phyloP scores from a whole-genome alignment of 306 rosid genomes.

The Calophaca sinica region DNA sequence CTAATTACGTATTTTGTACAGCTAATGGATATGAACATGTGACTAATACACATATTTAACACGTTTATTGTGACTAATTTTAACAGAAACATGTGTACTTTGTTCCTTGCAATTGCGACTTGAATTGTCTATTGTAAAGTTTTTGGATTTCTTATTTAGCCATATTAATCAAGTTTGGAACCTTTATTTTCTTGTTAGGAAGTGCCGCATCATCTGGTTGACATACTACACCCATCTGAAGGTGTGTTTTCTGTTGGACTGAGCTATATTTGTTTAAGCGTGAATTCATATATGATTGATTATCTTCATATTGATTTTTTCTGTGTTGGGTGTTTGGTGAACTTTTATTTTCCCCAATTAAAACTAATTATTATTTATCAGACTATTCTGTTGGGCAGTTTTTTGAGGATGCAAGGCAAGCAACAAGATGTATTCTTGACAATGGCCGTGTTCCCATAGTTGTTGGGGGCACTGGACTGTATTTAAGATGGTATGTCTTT shows the following conservation, averaged over 20 bases:
- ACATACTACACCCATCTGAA: conserved; percentile 78
- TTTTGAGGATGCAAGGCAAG: conserved; percentile 94
- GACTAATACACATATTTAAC: too few species aligned
- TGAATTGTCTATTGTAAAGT: not conserved
- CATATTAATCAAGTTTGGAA: conserved; percentile 3
- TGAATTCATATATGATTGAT: conserved; percentile 16
- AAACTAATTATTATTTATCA: conserved; percentile 58
- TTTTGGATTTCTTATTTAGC: conserved; percentile 32
- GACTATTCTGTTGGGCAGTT: conserved; percentile 94
- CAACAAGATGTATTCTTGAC: conserved; percentile 74
- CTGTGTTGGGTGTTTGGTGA: conserved; percentile 33
- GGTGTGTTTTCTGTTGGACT: conserved; percentile 61
- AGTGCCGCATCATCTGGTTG: conserved; percentile 88
- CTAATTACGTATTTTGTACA: too few species aligned
- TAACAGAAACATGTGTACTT: conserved; percentile 27
- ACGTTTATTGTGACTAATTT: too few species aligned
- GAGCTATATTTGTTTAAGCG: conserved; percentile 26
- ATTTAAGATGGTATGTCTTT: conserved; percentile 83
- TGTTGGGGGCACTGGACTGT: conserved; percentile 95
- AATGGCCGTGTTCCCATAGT: conserved; percentile 83
- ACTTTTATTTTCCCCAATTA: conserved; percentile 37
- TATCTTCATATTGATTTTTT: conserved; percentile 39
- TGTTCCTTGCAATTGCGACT: conserved; percentile 33
- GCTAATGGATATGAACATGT: too few species aligned
- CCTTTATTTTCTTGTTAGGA: conserved; percentile 58